Percentiles rank a stretch among this genome's conserved stretches.
phyloP scores from a whole-genome alignment of 148 eudicot genomes.

The Vaccinium macrocarpon region DNA sequence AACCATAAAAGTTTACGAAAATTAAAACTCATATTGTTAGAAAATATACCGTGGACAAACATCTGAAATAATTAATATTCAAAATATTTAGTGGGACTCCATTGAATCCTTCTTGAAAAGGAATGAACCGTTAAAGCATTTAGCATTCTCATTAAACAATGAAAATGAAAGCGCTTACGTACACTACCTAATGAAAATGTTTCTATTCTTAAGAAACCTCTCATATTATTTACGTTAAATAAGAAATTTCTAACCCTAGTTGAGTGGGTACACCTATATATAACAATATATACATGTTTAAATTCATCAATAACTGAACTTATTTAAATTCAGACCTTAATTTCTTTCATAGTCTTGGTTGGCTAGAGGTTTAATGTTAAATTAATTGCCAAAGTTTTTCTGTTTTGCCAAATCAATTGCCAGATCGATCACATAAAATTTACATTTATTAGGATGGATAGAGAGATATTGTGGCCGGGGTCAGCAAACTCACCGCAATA shows the following conservation, averaged over 20 bases:
- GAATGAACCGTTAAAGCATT: not conserved
- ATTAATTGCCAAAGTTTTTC: not conserved
- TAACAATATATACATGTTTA: not conserved
- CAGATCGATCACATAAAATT: not conserved
- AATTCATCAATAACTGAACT: not conserved
- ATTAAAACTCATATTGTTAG: not conserved
- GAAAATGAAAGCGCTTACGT: not conserved
- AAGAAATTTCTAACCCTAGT: not conserved
- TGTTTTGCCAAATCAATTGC: not conserved
- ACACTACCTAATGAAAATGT: not conserved
- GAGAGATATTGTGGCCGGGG: not conserved
- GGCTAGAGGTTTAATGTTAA: not conserved
- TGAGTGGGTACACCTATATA: not conserved
- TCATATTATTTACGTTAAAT: not conserved
- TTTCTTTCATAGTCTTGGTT: not conserved
- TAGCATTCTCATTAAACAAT: not conserved
- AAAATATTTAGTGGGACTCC: not conserved
- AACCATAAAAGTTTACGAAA: not conserved
- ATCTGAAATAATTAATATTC: not conserved
- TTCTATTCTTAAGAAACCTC: not conserved
- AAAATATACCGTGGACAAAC: not conserved
- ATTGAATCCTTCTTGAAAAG: not conserved
- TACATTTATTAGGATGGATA: not conserved
- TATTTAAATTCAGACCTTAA: not conserved
- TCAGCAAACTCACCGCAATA: not conserved